Percentiles rank a stretch among this genome's conserved stretches.
These are phyloP conservation scores for Suillus decipiens DNA, from an alignment of 768 basidiomycete species.

Conservation along the genomic window DNA sequence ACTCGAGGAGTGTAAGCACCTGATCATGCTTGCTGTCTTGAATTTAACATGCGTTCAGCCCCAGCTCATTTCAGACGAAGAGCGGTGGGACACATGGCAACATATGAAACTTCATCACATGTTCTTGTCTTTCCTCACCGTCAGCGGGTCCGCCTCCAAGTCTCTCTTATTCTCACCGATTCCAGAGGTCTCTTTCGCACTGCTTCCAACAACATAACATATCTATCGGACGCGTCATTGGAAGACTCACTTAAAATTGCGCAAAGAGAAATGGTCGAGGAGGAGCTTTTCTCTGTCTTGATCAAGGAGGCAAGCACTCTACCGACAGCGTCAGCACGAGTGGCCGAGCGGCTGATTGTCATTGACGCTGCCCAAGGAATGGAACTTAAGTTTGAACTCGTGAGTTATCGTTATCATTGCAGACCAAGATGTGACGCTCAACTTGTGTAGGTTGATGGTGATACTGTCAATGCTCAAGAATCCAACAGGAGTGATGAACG, in stretches of 20 bases:
- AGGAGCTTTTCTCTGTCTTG: constrained; percentile 75
- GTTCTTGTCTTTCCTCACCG: constrained; percentile 64
- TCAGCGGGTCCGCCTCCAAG: constrained; percentile 61
- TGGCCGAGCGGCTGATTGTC: constrained; percentile 75
- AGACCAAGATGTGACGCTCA: constrained; percentile 20
- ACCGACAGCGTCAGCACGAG: constrained; percentile 74
- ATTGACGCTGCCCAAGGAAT: constrained; percentile 74
- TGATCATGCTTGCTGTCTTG: neutral
- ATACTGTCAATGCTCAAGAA: constrained; percentile 19
- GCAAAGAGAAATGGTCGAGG: constrained; percentile 75
- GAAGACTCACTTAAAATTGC: constrained; percentile 56
- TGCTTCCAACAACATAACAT: constrained; percentile 40
- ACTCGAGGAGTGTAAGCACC: constrained; percentile 75
- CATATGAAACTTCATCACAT: constrained; percentile 42
- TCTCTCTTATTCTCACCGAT: constrained; percentile 48
- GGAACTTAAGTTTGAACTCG: constrained; percentile 74
- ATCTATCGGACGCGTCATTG: constrained; percentile 38
- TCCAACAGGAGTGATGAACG: constrained; percentile 16
- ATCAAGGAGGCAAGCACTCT: constrained; percentile 77
- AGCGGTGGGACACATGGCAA: constrained; percentile 70
- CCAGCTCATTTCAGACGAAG: constrained; percentile 60
- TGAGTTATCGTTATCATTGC: constrained; percentile 40
- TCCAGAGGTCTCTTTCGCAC: constrained; percentile 34
- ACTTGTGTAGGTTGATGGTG: constrained; percentile 36
- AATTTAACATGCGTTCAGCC: constrained; percentile 44